Evolutionary conservation across 2,329 filamentous ascomycete genomes (phyloP).

Genomic region (Elsinoe ampelina): DNA sequence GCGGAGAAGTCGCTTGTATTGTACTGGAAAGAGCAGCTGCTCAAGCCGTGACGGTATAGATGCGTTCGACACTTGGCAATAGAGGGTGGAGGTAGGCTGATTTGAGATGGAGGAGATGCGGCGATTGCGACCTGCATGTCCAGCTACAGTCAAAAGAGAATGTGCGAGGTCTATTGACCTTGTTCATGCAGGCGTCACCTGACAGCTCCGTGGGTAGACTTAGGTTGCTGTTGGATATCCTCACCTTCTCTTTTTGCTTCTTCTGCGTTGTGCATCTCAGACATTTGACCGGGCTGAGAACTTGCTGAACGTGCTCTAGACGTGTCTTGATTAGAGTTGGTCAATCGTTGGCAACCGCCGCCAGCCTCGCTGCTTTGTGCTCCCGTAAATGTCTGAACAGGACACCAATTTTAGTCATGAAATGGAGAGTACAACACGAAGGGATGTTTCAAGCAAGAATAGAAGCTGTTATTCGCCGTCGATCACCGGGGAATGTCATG

Average conservation of each 20-base stretch:
- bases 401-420: too few species aligned
- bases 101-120: neutral
- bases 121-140: neutral
- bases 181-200: too few species aligned
- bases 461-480: neutral
- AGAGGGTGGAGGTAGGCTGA: neutral
- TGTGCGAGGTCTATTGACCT: too few species aligned
- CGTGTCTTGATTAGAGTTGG: neutral
- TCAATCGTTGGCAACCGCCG: neutral
- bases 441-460: neutral
- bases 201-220: neutral
- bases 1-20: neutral
- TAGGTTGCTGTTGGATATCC: neutral
- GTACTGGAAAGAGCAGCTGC: neutral
- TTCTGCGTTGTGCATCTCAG: constrained; percentile 5
- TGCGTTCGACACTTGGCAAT: constrained; percentile 10
- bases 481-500: too few species aligned
- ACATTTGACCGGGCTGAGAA: neutral
- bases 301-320: neutral
- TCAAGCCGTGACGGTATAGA: neutral
- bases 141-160: too few species aligned
- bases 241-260: neutral
- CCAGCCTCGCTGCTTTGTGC: neutral
- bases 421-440: neutral
- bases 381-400: too few species aligned